Base-by-base conservation (phyloP, 306 rosid species). In the Gynostemma pentaphyllum region DNA sequence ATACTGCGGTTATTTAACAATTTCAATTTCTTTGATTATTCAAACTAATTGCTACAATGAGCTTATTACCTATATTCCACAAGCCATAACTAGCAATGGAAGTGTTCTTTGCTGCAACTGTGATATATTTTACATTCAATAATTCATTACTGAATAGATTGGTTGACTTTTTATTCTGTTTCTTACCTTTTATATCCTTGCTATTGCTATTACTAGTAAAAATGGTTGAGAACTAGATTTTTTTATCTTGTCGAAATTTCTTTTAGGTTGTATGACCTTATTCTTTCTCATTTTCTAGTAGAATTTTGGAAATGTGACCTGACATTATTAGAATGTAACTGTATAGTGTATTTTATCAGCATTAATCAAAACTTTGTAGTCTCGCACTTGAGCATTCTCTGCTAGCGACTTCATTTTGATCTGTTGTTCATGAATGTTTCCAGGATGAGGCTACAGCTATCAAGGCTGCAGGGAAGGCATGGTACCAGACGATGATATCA, bases 401-500 rank as follows among this genome's bases (percentile, higher is more conserved):
- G 47, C 21, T 41, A 15, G 5, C 19, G 1, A 14, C 0, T 55
- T 55, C 40, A 3, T 30, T 15, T 59, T 14, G 13, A 4, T 22
- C 14, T 67, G 34, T 37, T 59, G 36, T 59, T 0, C 15, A 5
- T 60, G 51, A 53, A 26, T 23, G 9, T n/a, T 15, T 12, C 4
- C 60, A 76, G 81, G 81, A 71, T 51, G 74, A 76, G 18, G 74
- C 77, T 24, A 15, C 66, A 3, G 26, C 68, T 9, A 68, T 77
- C 24, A 72, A 61, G 67, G 72, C 75, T 0, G 81, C 81, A 4
- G 81, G 81, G 7, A 77, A 77, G 37, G 77, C 75, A 0, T 77
- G 78, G 78, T 72, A 72, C 49, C 47, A 72, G 53, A 72, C 78
- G 0, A 77, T 77, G 81, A 72, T 72, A 34, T 76, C 81, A 9